phyloP scores from a whole-genome alignment of 352 stramenopile genomes.

The Detonula confervacea region DNA sequence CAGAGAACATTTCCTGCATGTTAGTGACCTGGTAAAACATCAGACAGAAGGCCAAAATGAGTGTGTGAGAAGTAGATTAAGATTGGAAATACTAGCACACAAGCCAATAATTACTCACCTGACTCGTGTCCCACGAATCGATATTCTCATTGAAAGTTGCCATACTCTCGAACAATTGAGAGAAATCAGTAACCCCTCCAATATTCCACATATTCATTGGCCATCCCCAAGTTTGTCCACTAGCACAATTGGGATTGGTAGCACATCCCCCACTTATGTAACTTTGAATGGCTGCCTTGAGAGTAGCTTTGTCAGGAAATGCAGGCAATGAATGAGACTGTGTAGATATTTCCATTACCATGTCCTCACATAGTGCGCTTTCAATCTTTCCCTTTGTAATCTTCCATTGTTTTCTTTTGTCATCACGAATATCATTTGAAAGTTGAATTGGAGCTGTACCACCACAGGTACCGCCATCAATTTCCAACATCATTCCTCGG shows the following conservation, averaged over 20 bases:
- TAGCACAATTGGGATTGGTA: background rate
- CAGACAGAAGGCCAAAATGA: too few species aligned
- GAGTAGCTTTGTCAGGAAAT: background rate
- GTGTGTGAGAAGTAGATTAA: too few species aligned
- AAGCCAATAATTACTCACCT: too few species aligned
- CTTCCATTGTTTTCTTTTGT: background rate
- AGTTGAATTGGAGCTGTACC: background rate
- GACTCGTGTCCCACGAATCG: slow-evolving; percentile 24
- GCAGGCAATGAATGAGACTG: too few species aligned
- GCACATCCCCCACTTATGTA: background rate
- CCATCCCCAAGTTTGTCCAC: slow-evolving; percentile 34
- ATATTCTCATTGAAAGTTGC: slow-evolving; percentile 43
- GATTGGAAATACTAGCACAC: too few species aligned
- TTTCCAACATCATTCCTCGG: too few species aligned
- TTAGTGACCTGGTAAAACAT: too few species aligned
- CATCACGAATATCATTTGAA: background rate
- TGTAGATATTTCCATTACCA: background rate
- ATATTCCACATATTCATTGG: slow-evolving; percentile 33
- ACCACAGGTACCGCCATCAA: background rate
- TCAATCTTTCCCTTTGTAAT: background rate
- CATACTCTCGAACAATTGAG: slow-evolving; percentile 1
- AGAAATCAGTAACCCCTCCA: slow-evolving; percentile 7
- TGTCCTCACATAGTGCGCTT: background rate
- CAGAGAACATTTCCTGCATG: slow-evolving; percentile 35
- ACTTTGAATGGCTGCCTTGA: background rate